Evolutionary conservation across 2,329 filamentous ascomycete genomes (phyloP), one percentile per base, ranked within the genome.

Genomic region (Volutella citrinella): DNA sequence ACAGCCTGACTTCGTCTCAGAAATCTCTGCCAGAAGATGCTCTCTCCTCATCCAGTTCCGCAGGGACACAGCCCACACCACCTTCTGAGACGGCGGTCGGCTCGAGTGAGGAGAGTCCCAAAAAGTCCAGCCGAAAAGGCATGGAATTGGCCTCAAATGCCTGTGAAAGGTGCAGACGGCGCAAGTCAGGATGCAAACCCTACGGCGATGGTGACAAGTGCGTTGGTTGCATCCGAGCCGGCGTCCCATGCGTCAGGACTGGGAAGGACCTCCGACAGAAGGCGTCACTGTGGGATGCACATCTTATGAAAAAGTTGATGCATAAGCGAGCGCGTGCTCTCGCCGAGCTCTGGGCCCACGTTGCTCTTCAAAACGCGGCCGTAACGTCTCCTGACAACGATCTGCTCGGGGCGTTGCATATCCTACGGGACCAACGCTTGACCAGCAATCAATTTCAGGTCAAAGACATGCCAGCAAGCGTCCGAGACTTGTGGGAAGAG

Each of bases 181-280:
- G 34, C 22, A 36, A 36, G 34, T n/a, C 20, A 7, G 32, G 23
- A 29, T 36, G 34, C 15, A 18, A 14, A 7, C 21, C 19, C n/a
- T 19, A 22, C 3, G 28, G 34, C 7, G 8, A 32, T 12, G 28
- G 19, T 11, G 27, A 23, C 16, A n/a, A n/a, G n/a, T 36, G 34
- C 23, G 16, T 6, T 8, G 11, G 10, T 12, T 36, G 34, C n/a
- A 7, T 21, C 19, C 21, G 19, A 24, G 15, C 15, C 12, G 15
- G 11, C n/a, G 6, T 12, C 10, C 12, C 15, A 7, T 36, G 34
- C 8, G 22, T 23, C 14, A 15, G 34, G 10, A 17, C 27, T 7
- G 14, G 14, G 12, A 18, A 18, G 12, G 34, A 36, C 19, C 21
- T 23, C 23, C 23, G 34, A n/a, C 23, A 31, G 15, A 36, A 18